Evolutionary conservation across 306 rosid species (phyloP), one percentile per base, ranked within the genome.

Genomic region (Oxytropis ochrocephala): DNA sequence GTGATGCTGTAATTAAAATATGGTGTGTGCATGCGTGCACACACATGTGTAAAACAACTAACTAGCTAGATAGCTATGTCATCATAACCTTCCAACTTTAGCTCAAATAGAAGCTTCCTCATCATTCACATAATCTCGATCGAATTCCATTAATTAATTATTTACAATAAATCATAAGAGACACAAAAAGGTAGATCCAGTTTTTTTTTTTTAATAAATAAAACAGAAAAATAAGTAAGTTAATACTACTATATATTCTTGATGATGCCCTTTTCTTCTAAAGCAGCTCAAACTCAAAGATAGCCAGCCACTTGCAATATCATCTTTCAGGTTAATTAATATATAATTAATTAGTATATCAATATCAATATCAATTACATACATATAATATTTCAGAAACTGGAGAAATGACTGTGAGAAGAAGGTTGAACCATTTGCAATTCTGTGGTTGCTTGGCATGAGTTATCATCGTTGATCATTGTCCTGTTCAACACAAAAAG

Each of bases 391-490:
- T 42, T 74, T 88, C 82, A 90, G 79, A 88, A 90, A 75, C 39
- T 80, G 0, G 87, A 54, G 85, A 91, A 91, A 67, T 83, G 89
- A 79, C 66, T 80, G 54, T 83, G 96, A 47, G 83, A 77, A 66
- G 78, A 77, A 66, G 78, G 78, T 64, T 90, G 96, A 78, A 88
- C 75, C 88, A 88, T 88, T 63, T 94, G 98, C 63, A 90, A 64
- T 43, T 90, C 98, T 12, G 94, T 82, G 9, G 91, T 64, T 19
- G 96, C 86, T 82, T 88, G 98, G 83, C 96, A 88, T 12, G 97
- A 88, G 52, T 81, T 84, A 3, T 94, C 91, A 11, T 94, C 95
- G 11, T 70, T 83, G 21, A 87, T 85, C 82, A 89, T 3, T 36
- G 38, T 83, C 81, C 97, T 94, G 75, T 54, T 67, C 10, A 24